Conservation (phyloP, 768 basidiomycete species). For the Xerocomus potaroensis region DNA sequence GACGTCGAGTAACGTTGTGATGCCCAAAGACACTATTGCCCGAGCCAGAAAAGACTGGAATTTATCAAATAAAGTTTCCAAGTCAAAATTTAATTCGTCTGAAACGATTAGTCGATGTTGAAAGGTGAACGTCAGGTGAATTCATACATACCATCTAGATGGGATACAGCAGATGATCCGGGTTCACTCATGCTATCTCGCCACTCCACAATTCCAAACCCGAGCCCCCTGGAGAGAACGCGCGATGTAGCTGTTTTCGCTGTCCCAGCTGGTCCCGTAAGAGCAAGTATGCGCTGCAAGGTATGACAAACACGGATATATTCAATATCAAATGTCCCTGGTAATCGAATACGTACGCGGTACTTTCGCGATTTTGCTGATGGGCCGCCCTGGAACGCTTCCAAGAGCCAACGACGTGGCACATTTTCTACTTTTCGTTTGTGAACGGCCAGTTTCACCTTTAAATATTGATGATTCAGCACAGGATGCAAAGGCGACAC, state of each 20-base stretch:
- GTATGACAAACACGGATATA: not conserved
- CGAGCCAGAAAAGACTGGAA: slow-evolving; percentile 74
- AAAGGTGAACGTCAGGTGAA: not conserved
- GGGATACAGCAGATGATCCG: slow-evolving; percentile 17
- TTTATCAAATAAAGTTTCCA: slow-evolving; percentile 49
- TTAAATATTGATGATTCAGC: not conserved
- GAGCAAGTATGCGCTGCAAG: slow-evolving; percentile 68
- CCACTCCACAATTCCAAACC: slow-evolving; percentile 85
- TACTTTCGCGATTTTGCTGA: slow-evolving; percentile 66
- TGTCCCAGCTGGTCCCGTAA: slow-evolving; percentile 87
- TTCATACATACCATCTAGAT: slow-evolving; percentile 8
- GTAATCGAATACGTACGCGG: slow-evolving; percentile 61
- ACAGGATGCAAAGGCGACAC: slow-evolving; percentile 1
- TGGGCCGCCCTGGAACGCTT: slow-evolving; percentile 67
- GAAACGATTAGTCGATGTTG: not conserved
- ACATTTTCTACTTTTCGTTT: slow-evolving; percentile 76
- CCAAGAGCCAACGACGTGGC: slow-evolving; percentile 65
- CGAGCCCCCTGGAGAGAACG: slow-evolving; percentile 69
- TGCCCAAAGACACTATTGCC: slow-evolving; percentile 50
- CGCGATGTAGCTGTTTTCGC: slow-evolving; percentile 87
- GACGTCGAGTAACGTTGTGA: slow-evolving; percentile 7
- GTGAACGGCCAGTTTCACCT: slow-evolving; percentile 79
- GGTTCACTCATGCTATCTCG: slow-evolving; percentile 59
- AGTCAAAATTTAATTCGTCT: slow-evolving; percentile 12
- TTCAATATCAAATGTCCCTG: not conserved